Conservation (phyloP, 2,329 filamentous ascomycete genomes). For the Mycosphaerella arachidis region DNA sequence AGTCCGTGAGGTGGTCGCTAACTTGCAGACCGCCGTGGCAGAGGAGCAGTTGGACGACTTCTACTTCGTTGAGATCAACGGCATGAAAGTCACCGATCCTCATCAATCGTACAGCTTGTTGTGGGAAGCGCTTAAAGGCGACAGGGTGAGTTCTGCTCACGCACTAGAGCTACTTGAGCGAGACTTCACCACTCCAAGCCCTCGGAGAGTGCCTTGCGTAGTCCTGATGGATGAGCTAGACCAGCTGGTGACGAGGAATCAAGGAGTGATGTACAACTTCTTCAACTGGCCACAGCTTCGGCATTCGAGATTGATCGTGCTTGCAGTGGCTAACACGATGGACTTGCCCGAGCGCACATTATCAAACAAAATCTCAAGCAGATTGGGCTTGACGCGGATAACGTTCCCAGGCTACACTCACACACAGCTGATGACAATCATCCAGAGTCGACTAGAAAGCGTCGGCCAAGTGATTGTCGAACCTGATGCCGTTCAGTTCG, state of each 20-base stretch:
- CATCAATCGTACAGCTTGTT: conserved; percentile 92
- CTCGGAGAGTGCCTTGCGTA: conserved; percentile 86
- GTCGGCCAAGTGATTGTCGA: conserved; percentile 83
- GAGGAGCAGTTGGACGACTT: conserved; percentile 95
- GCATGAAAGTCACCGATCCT: conserved; percentile 98
- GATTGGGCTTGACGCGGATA: conserved; percentile 77
- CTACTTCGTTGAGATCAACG: conserved; percentile 98
- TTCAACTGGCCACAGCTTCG: conserved; percentile 97
- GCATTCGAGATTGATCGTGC: conserved; percentile 88
- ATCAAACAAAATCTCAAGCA: conserved; percentile 96
- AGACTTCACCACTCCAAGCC: conserved; percentile 88
- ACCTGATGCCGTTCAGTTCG: conserved; percentile 90
- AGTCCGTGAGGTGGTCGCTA: conserved; percentile 86
- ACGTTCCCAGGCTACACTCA: conserved; percentile 97
- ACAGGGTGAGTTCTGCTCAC: conserved; percentile 86
- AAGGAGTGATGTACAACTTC: conserved; percentile 99
- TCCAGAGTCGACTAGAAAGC: conserved; percentile 84
- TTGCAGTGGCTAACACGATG: conserved; percentile 98
- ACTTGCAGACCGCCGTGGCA: conserved; percentile 79
- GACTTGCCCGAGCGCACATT: conserved; percentile 92
- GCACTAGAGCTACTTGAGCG: conserved; percentile 85
- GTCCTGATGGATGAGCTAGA: conserved; percentile 98
- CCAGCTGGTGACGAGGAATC: conserved; percentile 94
- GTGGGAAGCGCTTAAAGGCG: conserved; percentile 92
- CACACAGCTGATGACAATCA: conserved; percentile 95